Evolutionary conservation across 768 basidiomycete species (phyloP), one percentile per base, ranked within the genome.

Genomic region (Boletellus emodensis): DNA sequence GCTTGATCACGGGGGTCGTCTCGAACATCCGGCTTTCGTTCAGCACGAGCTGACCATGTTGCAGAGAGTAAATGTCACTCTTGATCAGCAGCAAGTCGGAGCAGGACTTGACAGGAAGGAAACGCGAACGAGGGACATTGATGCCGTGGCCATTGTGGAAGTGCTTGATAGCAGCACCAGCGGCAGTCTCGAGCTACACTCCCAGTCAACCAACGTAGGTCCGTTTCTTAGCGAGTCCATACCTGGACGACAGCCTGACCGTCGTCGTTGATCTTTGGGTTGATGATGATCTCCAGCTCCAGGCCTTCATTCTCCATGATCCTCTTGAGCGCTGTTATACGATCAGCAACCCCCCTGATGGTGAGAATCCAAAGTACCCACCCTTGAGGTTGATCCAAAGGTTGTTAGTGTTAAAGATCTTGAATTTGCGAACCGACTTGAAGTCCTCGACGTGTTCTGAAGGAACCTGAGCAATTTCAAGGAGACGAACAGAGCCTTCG

Each of bases 241-340:
- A 71, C 77, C 73, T 87, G 85, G 53, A 90, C 74, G 57, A 90
- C 82, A 32, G 84, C 72, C 57, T 81, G 76, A 12, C 88, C 87
- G 43, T 81, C 78, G 49, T 88, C 85, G 40, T 79, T 81, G 51
- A 72, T 71, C 74, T 87, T 85, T 58, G 77, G 77, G 70, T 88
- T 90, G 65, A 83, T 77, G 63, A 91, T 90, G 64, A 91, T 88
- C 60, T 91, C 89, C 51, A 91, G 76, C 56, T 84, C 82, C 75
- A 91, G 71, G 35, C 70, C 74, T 49, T 82, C 83, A 18, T 70
- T 74, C 55, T 80, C 82, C 82, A 91, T 82, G 58, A 87, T 74
- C 40, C 81, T 79, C 77, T 87, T 91, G 65, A 91, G 75, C 44
- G 87, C 83, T 78, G 45, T 5, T 22, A 37, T 22, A 37, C 33